These are phyloP conservation scores for Leishmania tarentolae DNA, from an alignment of 208 protist genomes.

Conservation along the genomic window DNA sequence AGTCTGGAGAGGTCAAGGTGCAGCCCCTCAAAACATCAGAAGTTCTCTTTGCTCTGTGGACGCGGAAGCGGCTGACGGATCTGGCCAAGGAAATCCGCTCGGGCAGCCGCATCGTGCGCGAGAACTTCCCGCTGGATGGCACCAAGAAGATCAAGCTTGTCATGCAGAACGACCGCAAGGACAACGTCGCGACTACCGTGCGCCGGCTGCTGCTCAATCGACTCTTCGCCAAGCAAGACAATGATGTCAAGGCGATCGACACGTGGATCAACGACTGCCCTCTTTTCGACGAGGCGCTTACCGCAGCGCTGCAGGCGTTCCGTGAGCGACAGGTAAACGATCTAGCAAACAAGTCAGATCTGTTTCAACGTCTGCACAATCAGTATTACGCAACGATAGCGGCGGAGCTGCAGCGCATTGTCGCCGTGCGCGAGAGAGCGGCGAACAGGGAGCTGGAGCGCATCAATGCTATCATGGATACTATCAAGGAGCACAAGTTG, in stretches of 20 bases:
- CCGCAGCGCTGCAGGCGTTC: slow-evolving; percentile 70
- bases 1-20: slow-evolving; percentile 27
- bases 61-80: slow-evolving; percentile 54
- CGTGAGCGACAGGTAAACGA: slow-evolving; percentile 60
- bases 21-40: slow-evolving; percentile 64
- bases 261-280: slow-evolving; percentile 76
- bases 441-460: slow-evolving; percentile 53
- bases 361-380: slow-evolving; percentile 55
- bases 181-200: slow-evolving; percentile 54
- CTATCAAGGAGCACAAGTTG: slow-evolving; percentile 60
- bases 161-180: slow-evolving; percentile 89
- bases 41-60: slow-evolving; percentile 82
- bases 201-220: slow-evolving; percentile 59
- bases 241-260: slow-evolving; percentile 56
- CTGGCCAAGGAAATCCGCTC: slow-evolving; percentile 74
- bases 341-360: slow-evolving; percentile 58
- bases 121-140: slow-evolving; percentile 54
- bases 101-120: slow-evolving; percentile 80
- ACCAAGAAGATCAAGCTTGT: slow-evolving; percentile 63
- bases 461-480: slow-evolving; percentile 53
- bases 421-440: slow-evolving; percentile 48
- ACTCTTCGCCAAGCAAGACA: slow-evolving; percentile 76
- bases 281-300: slow-evolving; percentile 70
- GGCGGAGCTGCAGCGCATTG: slow-evolving; percentile 68
- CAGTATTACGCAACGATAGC: slow-evolving; percentile 52